phyloP scores from a whole-genome alignment of 441 rosid species.

The Jatropha multifida region DNA sequence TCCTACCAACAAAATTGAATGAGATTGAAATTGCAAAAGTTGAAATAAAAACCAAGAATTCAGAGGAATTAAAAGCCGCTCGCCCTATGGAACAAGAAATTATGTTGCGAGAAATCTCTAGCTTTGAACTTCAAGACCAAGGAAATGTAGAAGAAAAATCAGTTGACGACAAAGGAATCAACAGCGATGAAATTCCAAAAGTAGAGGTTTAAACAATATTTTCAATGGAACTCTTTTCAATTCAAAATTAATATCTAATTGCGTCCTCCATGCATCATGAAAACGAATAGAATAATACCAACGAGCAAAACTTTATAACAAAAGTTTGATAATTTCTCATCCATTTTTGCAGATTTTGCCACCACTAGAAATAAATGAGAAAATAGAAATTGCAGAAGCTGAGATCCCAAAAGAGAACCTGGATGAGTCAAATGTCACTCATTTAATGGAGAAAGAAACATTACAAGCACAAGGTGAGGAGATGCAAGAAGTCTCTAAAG shows the following conservation, averaged over 20 bases:
- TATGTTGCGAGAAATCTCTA: constrained; percentile 7
- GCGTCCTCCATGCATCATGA: neutral
- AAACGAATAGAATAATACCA: neutral
- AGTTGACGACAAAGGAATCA: neutral
- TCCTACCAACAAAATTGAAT: constrained; percentile 18
- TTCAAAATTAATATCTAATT: neutral
- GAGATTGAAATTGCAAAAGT: constrained; percentile 15
- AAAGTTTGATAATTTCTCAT: constrained; percentile 5
- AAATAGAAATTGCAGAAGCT: constrained; percentile 13
- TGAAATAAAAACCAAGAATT: constrained; percentile 13
- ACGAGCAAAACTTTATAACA: neutral
- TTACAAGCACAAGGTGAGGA: constrained; percentile 14
- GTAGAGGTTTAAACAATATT: constrained; percentile 6
- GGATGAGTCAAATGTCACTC: constrained; percentile 16
- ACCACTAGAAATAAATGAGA: constrained; percentile 22
- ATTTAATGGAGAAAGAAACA: constrained; percentile 22
- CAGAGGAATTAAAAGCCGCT: constrained; percentile 14
- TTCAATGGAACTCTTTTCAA: neutral
- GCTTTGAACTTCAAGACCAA: constrained; percentile 26
- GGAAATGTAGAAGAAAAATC: constrained; percentile 20
- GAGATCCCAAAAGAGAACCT: constrained; percentile 12
- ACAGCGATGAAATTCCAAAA: neutral
- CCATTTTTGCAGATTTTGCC: constrained; percentile 8
- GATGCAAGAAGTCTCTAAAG: constrained; percentile 12
- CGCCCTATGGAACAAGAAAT: constrained; percentile 24